Evolutionary conservation across 1,284 basidiomycete species (phyloP).

Genomic region (Inonotus hispidus): DNA sequence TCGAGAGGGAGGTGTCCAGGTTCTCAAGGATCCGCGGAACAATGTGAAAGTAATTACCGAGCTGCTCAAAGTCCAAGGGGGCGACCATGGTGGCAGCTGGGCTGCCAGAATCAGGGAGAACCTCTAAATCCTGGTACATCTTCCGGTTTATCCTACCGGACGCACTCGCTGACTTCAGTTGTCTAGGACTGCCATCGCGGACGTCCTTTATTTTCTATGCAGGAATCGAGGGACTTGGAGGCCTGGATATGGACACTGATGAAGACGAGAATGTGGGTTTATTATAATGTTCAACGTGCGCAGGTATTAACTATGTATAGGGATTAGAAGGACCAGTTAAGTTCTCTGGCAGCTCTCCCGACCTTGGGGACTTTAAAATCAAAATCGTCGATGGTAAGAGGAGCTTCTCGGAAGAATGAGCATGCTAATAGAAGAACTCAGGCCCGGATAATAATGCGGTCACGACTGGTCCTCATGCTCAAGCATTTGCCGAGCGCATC

Average conservation of each 20-base stretch:
- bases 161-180: not conserved
- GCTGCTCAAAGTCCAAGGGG: constrained; percentile 78
- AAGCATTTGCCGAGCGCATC: constrained; percentile 56
- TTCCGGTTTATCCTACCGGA: not conserved
- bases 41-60: constrained; percentile 84
- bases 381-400: constrained; percentile 72
- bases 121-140: constrained; percentile 63
- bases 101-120: constrained; percentile 80
- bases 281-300: not conserved
- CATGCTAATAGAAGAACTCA: constrained; percentile 25
- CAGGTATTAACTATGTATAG: constrained; percentile 34
- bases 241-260: constrained; percentile 70
- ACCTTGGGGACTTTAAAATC: constrained; percentile 78
- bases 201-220: constrained; percentile 81
- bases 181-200: constrained; percentile 47
- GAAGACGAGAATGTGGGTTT: constrained; percentile 62
- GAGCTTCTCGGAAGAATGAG: not conserved
- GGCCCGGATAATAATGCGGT: constrained; percentile 54
- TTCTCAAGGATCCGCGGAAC: constrained; percentile 75
- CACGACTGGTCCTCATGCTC: constrained; percentile 47
- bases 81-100: constrained; percentile 84
- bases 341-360: constrained; percentile 67
- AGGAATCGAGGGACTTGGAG: constrained; percentile 83
- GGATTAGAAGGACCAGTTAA: constrained; percentile 66
- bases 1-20: constrained; percentile 79